Evolutionary conservation across 495 filamentous ascomycete genomes (phyloP), one percentile per base, ranked within the genome.

Genomic region (Barbatosphaeria neglecta): DNA sequence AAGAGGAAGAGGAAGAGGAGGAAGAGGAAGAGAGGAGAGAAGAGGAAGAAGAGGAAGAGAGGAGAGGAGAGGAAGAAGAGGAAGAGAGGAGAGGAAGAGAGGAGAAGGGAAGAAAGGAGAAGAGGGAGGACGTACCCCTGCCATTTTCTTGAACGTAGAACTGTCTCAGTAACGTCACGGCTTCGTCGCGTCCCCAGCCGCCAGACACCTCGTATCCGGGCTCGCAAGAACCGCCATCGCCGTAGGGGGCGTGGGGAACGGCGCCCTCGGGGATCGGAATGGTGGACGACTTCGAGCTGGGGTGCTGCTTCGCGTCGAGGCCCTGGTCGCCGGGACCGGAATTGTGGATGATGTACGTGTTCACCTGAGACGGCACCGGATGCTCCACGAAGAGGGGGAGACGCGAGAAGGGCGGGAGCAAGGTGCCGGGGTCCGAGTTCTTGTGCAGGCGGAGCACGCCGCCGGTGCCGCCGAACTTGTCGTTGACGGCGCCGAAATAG

Each of bases 81-180:
- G 9, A 22, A 46, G 9, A 27, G 6, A 13, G 10, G 22, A 20
- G 11, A 13, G 10, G 4, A 24, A 15, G 17, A 22, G 33, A 17
- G 6, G 27, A 9, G 25, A 4, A 13, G 22, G 2, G 15, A 10
- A 9, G 25, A 40, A 16, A 13, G 3, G 6, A 9, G 4, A 9
- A 41, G 37, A 13, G 17, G 33, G 27, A 44, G 18, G 23, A 50
- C 61, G 48, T 65, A 85, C 85, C 86, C 72, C 87, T 82, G 41
- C 81, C 83, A 63, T 98, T 98, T 61, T 97, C 87, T 67, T 97
- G 93, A 15, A 96, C 82, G 60, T 98, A 98, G 61, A 98, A 98
- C 46, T 87, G 80, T 46, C 93, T 75, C 49, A 97, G 70, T 49
- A 96, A 57, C 65, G 90, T 88, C 51, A 98, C 89, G 0, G 90